Evolutionary conservation across 768 basidiomycete species (phyloP).

Genomic region (Suillus brevipes): DNA sequence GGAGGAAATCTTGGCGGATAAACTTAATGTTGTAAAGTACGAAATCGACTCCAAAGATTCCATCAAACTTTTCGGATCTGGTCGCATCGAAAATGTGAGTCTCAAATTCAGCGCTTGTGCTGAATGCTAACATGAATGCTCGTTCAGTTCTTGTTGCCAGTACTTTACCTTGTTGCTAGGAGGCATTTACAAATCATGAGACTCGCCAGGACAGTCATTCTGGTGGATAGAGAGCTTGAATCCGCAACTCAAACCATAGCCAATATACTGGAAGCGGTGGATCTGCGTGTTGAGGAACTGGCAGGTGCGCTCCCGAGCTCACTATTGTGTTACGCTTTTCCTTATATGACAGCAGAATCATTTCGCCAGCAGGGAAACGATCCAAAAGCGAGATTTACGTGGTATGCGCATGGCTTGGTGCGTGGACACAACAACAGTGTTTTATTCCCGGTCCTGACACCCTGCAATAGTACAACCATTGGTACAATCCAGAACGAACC

Average conservation of each 20-base stretch:
- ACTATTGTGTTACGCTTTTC: too few relatives aligned
- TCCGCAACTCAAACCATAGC: background rate
- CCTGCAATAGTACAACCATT: background rate
- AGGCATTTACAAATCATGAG: slow-evolving; percentile 36
- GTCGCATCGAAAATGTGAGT: slow-evolving; percentile 36
- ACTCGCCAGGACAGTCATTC: slow-evolving; percentile 22
- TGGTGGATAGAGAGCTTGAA: slow-evolving; percentile 30
- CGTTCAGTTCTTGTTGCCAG: slow-evolving; percentile 34
- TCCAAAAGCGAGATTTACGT: background rate
- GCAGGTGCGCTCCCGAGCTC: background rate
- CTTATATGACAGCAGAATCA: background rate
- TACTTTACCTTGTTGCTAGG: slow-evolving; percentile 36
- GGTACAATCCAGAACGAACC: background rate
- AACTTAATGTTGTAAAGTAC: slow-evolving; percentile 30
- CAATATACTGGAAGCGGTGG: background rate
- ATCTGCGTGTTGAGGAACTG: background rate
- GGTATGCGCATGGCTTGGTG: slow-evolving; percentile 5
- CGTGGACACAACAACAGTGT: background rate
- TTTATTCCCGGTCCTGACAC: background rate
- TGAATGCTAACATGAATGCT: background rate
- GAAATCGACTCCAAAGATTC: slow-evolving; percentile 35
- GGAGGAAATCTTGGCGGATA: slow-evolving; percentile 26
- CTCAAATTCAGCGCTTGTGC: background rate
- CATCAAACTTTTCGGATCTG: slow-evolving; percentile 29
- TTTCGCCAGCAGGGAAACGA: background rate